These are phyloP conservation scores for Fagus crenata DNA, from an alignment of 306 rosid species.

Conservation along the genomic window DNA sequence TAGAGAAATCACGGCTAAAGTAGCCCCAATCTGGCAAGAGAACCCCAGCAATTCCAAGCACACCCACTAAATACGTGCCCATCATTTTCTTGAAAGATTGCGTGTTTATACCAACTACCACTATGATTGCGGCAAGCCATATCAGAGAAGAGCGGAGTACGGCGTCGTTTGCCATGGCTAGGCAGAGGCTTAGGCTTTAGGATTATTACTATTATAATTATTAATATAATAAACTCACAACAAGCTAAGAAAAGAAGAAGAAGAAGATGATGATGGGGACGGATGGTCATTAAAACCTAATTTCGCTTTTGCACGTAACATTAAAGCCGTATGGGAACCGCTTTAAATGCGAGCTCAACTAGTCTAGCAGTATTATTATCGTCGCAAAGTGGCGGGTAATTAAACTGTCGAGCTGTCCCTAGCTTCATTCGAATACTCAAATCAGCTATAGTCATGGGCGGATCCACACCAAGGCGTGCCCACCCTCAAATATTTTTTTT, in stretches of 20 bases:
- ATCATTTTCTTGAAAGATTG: slow-evolving; percentile 68
- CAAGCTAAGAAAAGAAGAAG: background rate
- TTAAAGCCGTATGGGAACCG: too few relatives aligned
- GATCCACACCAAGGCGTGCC: too few relatives aligned
- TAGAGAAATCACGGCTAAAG: slow-evolving; percentile 72
- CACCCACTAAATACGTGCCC: slow-evolving; percentile 62
- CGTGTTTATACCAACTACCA: slow-evolving; percentile 57
- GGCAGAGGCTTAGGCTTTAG: background rate
- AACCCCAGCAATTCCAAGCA: slow-evolving; percentile 56
- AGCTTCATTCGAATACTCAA: too few relatives aligned
- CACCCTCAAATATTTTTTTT: too few relatives aligned
- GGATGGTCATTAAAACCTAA: background rate
- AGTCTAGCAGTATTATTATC: too few relatives aligned
- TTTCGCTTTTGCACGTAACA: too few relatives aligned
- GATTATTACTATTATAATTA: background rate
- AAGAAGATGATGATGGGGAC: background rate
- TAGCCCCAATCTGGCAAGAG: slow-evolving; percentile 86
- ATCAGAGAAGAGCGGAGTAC: slow-evolving; percentile 56
- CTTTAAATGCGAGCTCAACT: too few relatives aligned
- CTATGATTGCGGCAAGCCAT: slow-evolving; percentile 52
- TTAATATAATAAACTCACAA: background rate
- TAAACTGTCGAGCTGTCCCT: too few relatives aligned
- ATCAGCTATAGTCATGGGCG: too few relatives aligned
- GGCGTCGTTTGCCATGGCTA: slow-evolving; percentile 63
- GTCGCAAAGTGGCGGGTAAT: too few relatives aligned